Conservation (phyloP, 192 early-diverging fungal genomes). For the Coemansia sp. region DNA sequence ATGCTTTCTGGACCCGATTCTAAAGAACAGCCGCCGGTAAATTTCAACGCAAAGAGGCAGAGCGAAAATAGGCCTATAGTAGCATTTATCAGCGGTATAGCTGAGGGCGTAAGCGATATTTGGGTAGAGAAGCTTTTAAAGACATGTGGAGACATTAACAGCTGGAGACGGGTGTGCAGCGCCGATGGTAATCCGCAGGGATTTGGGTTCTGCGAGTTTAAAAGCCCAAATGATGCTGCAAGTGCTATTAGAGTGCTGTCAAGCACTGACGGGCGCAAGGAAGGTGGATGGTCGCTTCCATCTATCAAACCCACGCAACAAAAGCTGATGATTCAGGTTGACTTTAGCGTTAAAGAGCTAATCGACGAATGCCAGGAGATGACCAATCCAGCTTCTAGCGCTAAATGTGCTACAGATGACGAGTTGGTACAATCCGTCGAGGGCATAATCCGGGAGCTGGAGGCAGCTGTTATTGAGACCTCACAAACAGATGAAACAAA, state of each 20-base stretch:
- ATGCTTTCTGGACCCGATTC: neutral
- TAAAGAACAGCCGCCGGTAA: neutral
- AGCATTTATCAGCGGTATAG: conserved; percentile 34
- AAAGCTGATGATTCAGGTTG: conserved; percentile 15
- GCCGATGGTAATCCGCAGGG: conserved; percentile 27
- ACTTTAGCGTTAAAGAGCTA: conserved; percentile 5
- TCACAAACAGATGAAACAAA: conserved; percentile 1
- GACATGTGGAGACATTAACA: conserved; percentile 28
- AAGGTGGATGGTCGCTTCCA: conserved; percentile 8
- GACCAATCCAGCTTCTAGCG: neutral
- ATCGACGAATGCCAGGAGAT: neutral
- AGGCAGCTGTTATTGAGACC: neutral
- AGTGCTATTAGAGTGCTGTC: conserved; percentile 26
- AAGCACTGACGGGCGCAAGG: conserved; percentile 2
- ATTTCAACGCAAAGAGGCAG: neutral
- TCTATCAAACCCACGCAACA: neutral
- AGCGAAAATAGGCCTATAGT: conserved; percentile 4
- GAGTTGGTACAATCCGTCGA: conserved; percentile 14
- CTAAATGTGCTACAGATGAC: neutral
- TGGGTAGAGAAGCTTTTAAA: conserved; percentile 30
- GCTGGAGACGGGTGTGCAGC: conserved; percentile 27
- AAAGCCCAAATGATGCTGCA: conserved; percentile 11
- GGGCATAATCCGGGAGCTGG: conserved; percentile 12
- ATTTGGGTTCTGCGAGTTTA: conserved; percentile 53
- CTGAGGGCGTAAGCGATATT: conserved; percentile 16